Evolutionary conservation across 768 basidiomycete genomes (phyloP).

Genomic region (Mycena alexandri): DNA sequence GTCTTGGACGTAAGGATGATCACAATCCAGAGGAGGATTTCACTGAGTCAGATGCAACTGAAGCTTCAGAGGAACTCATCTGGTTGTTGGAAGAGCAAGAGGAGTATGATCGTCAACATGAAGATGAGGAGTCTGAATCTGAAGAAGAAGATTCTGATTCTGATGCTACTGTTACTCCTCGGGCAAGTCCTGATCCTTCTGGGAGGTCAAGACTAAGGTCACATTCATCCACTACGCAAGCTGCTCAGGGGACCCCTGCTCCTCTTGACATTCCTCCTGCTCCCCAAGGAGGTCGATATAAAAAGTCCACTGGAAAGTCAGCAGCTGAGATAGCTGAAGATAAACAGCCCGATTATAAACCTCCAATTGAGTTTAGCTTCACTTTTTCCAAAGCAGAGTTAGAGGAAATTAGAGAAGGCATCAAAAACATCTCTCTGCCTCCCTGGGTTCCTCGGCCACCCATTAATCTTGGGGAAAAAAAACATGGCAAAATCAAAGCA

Average conservation of each 20-base stretch:
- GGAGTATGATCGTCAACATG: too few species aligned
- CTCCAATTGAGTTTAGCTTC: neutral
- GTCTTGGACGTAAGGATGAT: slow-evolving; percentile 31
- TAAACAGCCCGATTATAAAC: neutral
- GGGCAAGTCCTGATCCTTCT: too few species aligned
- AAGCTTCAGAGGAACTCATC: slow-evolving; percentile 2
- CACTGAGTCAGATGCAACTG: neutral
- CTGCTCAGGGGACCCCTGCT: too few species aligned
- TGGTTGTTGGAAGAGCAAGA: neutral
- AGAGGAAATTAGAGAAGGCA: neutral
- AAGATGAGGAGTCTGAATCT: too few species aligned
- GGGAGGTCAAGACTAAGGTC: too few species aligned
- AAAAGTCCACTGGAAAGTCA: neutral
- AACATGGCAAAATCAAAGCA: slow-evolving; percentile 42
- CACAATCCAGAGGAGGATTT: neutral
- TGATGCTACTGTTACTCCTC: too few species aligned
- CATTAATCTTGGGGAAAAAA: slow-evolving; percentile 37
- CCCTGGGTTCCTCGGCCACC: slow-evolving; percentile 34
- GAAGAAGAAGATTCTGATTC: too few species aligned
- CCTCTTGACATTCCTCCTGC: too few species aligned
- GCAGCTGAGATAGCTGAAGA: too few species aligned
- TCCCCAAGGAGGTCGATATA: neutral
- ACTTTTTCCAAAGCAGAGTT: neutral
- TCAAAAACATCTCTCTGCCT: slow-evolving; percentile 28
- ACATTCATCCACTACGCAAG: too few species aligned